Conservation (phyloP, 257 asterid species). For the Ajuga chamaepitys region DNA sequence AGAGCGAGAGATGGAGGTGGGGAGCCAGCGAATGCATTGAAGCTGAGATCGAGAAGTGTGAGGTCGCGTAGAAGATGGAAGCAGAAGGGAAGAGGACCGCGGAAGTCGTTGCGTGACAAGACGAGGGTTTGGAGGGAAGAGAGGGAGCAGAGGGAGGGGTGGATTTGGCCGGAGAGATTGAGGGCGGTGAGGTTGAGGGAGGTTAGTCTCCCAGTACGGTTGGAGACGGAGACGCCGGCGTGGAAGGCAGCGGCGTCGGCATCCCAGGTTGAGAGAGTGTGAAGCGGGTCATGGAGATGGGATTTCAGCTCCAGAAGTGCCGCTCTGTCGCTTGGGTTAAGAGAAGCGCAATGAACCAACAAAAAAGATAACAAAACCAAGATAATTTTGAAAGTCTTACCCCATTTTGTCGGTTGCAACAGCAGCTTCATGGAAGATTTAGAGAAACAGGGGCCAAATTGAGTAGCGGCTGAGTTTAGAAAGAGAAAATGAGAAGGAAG, state of each 20-base stretch:
- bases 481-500: not conserved
- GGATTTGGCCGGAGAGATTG: conserved; percentile 52
- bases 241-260: not conserved
- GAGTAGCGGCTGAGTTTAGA: not conserved
- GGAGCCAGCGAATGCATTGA: conserved; percentile 39
- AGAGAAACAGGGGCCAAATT: not conserved
- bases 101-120: conserved; percentile 56
- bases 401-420: not conserved
- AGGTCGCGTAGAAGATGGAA: conserved; percentile 39
- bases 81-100: conserved; percentile 52
- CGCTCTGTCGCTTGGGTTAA: conserved; percentile 40
- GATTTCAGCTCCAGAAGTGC: conserved; percentile 58
- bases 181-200: conserved; percentile 66
- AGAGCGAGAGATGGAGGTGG: conserved; percentile 28
- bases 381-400: not conserved
- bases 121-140: conserved; percentile 48
- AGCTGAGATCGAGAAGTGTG: conserved; percentile 51
- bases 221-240: conserved; percentile 51
- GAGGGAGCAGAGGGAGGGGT: conserved; percentile 65
- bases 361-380: not conserved
- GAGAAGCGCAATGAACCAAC: not conserved
- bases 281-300: conserved; percentile 40
- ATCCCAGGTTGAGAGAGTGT: too few relatives aligned
- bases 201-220: conserved; percentile 50
- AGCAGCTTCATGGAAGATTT: conserved; percentile 11